A percentile compares a stretch with the other conserved stretches of the same genome.
These are phyloP conservation scores for Sphaerulina populicola DNA, from an alignment of 2,329 filamentous ascomycete species.

Conservation along the genomic window DNA sequence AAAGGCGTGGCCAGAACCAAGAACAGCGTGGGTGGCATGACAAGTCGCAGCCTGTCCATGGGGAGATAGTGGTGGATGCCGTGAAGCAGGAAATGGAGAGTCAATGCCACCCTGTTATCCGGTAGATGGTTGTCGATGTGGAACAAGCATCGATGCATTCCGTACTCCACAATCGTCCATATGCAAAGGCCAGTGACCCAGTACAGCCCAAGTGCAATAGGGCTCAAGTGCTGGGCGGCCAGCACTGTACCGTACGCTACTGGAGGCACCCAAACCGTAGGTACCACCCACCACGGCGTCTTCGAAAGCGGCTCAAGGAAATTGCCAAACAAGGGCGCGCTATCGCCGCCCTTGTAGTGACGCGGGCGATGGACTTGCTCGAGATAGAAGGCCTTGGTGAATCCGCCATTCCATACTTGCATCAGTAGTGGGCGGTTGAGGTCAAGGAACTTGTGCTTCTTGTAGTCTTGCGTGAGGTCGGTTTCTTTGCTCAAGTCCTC, in stretches of 20 bases:
- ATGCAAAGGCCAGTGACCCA: slow-evolving; percentile 64
- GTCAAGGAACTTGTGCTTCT: slow-evolving; percentile 88
- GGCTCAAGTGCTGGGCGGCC: slow-evolving; percentile 52
- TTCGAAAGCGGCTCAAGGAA: slow-evolving; percentile 95
- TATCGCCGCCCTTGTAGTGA: slow-evolving; percentile 88
- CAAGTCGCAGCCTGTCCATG: slow-evolving; percentile 96
- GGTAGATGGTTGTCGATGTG: slow-evolving; percentile 90
- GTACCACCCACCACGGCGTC: slow-evolving; percentile 90
- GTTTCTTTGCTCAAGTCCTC: slow-evolving; percentile 85
- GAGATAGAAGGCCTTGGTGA: slow-evolving; percentile 92
- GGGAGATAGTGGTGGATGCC: slow-evolving; percentile 96
- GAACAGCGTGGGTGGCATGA: slow-evolving; percentile 93
- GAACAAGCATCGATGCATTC: slow-evolving; percentile 82
- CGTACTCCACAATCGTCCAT: slow-evolving; percentile 88
- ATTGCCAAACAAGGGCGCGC: slow-evolving; percentile 91
- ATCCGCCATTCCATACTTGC: slow-evolving; percentile 82
- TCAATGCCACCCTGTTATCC: slow-evolving; percentile 80
- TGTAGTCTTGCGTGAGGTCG: slow-evolving; percentile 66
- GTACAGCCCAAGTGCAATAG: slow-evolving; percentile 48
- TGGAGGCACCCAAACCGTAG: slow-evolving; percentile 73
- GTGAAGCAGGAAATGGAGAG: slow-evolving; percentile 84
- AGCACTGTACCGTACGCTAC: slow-evolving; percentile 64
- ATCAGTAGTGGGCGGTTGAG: slow-evolving; percentile 73
- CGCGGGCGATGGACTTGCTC: slow-evolving; percentile 92
- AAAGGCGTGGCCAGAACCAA: slow-evolving; percentile 75